These are phyloP conservation scores for Ogataea trehalophila DNA, from an alignment of 805 yeast genomes.

Conservation along the genomic window DNA sequence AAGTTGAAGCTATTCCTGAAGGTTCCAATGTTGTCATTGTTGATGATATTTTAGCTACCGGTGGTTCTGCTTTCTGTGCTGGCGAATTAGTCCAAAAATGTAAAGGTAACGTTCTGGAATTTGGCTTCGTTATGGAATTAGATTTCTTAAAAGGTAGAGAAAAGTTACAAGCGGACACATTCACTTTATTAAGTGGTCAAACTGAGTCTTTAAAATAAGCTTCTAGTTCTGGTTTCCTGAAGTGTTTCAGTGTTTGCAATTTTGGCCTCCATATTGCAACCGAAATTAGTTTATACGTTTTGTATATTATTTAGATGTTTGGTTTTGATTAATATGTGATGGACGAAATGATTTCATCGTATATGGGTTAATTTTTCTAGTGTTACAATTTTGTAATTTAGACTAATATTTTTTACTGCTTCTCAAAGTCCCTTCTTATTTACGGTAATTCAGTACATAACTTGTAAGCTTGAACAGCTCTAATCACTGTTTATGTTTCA, in stretches of 20 bases:
- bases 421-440: no score
- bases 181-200: conserved; percentile 84
- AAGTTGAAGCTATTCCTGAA: conserved; percentile 69
- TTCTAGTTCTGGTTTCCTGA: background rate
- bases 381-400: no score
- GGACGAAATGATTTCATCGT: no score
- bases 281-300: no score
- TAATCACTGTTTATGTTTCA: background rate
- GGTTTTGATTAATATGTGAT: no score
- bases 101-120: conserved; percentile 73
- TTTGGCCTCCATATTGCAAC: background rate
- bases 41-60: conserved; percentile 97
- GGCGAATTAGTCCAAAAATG: conserved; percentile 71
- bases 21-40: conserved; percentile 83
- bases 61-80: conserved; percentile 94
- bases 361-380: no score
- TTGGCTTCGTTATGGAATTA: conserved; percentile 87
- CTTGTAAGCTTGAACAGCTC: no score
- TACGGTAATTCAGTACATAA: no score
- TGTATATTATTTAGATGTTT: no score
- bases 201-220: conserved; percentile 39
- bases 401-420: no score
- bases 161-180: conserved; percentile 79
- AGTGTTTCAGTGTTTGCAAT: background rate
- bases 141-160: conserved; percentile 93